Percentiles rank a stretch among this genome's conserved stretches.
phyloP scores from a whole-genome alignment of 1,284 basidiomycete genomes.

The Sparassis latifolia region DNA sequence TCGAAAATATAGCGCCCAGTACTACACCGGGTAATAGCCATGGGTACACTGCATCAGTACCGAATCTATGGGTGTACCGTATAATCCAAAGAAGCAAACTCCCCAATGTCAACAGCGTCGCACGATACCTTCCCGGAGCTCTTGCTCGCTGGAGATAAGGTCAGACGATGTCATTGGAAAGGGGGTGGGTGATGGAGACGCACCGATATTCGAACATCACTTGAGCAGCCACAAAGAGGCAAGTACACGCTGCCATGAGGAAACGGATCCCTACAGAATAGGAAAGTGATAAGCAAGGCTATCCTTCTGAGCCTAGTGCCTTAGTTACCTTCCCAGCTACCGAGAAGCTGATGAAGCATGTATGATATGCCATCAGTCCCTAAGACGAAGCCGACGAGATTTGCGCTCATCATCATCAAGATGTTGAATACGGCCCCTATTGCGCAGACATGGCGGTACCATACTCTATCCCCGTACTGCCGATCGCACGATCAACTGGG shows the following conservation, averaged over 20 bases:
- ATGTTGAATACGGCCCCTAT: slow-evolving; percentile 84
- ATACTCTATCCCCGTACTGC: slow-evolving; percentile 61
- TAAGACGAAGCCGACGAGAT: slow-evolving; percentile 93
- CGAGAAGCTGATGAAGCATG: slow-evolving; percentile 62
- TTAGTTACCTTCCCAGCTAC: slow-evolving; percentile 57
- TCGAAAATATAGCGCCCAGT: no score
- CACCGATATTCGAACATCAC: slow-evolving; percentile 94
- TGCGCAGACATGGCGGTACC: slow-evolving; percentile 88
- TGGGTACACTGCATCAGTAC: no score
- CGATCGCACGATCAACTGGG: background rate
- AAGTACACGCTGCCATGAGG: slow-evolving; percentile 52
- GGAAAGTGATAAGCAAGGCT: background rate
- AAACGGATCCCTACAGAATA: slow-evolving; percentile 55
- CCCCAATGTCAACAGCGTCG: background rate
- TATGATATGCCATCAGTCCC: slow-evolving; percentile 80
- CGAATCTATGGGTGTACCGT: no score
- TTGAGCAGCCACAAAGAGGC: slow-evolving; percentile 81
- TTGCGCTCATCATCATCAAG: slow-evolving; percentile 88
- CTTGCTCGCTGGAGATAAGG: background rate
- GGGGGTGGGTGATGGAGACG: slow-evolving; percentile 12
- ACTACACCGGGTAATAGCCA: no score
- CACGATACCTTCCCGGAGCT: background rate
- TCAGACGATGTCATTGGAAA: background rate
- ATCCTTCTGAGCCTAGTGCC: slow-evolving; percentile 2
- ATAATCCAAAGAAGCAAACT: no score